Evolutionary conservation across 2,329 filamentous ascomycete genomes (phyloP).

Genomic region (Chaetomiaceae sp.): DNA sequence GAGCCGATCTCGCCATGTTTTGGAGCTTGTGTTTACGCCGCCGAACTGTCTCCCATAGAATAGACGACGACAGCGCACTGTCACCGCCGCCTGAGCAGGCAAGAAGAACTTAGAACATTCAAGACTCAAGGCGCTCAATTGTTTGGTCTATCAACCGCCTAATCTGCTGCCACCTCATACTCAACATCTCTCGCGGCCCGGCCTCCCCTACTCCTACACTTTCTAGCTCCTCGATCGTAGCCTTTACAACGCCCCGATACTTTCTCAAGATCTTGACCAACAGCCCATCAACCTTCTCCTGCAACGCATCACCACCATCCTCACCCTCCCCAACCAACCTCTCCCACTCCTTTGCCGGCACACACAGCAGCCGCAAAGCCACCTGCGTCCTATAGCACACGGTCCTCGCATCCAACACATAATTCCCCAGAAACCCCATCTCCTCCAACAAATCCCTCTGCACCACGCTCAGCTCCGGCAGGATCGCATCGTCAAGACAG

Average conservation of each 20-base stretch:
- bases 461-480: constrained; percentile 34
- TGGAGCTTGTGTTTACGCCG: too few relatives aligned
- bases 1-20: too few relatives aligned
- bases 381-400: constrained; percentile 55
- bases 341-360: constrained; percentile 39
- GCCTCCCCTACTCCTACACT: constrained; percentile 30
- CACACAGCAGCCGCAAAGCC: constrained; percentile 40
- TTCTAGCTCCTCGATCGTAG: constrained; percentile 30
- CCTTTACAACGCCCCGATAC: constrained; percentile 34
- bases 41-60: too few relatives aligned
- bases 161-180: constrained; percentile 42
- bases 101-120: not conserved
- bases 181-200: constrained; percentile 37
- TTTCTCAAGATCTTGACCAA: constrained; percentile 37
- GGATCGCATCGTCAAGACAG: constrained; percentile 43
- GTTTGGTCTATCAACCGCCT: constrained; percentile 35
- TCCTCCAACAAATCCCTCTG: constrained; percentile 41
- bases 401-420: constrained; percentile 45
- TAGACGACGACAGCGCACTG: too few relatives aligned
- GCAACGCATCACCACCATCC: constrained; percentile 44
- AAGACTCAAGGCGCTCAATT: constrained; percentile 31
- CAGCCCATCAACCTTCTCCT: constrained; percentile 36
- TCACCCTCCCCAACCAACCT: constrained; percentile 42
- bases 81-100: too few relatives aligned
- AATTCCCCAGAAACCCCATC: constrained; percentile 46